These are phyloP conservation scores for Nicotiana paniculata DNA, from an alignment of 257 asterid genomes.

Conservation along the genomic window DNA sequence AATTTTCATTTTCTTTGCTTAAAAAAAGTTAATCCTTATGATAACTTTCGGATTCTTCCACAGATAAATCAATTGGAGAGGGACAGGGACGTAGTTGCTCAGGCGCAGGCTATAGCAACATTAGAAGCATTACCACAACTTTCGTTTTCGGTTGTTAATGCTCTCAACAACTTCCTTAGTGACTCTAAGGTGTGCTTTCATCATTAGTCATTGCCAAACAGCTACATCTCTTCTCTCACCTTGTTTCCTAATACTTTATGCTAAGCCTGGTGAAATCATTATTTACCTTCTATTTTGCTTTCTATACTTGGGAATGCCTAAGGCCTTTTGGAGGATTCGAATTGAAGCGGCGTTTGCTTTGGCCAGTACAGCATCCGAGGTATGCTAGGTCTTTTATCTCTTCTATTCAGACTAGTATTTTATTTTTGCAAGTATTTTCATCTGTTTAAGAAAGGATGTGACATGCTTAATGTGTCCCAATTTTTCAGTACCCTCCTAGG, in stretches of 20 bases:
- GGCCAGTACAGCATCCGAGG: conserved; percentile 88
- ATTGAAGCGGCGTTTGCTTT: conserved; percentile 90
- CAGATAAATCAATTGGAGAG: conserved; percentile 95
- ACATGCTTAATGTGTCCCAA: neutral
- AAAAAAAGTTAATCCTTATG: conserved; percentile 5
- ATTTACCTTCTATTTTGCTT: conserved; percentile 15
- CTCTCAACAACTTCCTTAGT: conserved; percentile 68
- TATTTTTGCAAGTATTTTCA: neutral
- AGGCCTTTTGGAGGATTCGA: conserved; percentile 98
- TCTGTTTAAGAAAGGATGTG: neutral
- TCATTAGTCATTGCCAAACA: neutral
- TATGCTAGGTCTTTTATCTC: conserved; percentile 17
- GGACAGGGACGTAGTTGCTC: conserved; percentile 97
- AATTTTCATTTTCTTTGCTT: neutral
- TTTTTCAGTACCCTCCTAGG: neutral
- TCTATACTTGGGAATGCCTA: conserved; percentile 5
- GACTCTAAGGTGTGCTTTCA: conserved; percentile 83
- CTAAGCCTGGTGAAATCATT: conserved; percentile 11
- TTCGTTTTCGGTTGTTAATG: conserved; percentile 72
- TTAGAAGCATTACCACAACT: conserved; percentile 77
- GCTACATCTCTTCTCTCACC: neutral
- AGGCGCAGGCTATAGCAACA: conserved; percentile 84
- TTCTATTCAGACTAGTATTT: neutral
- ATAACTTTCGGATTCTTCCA: conserved; percentile 11
- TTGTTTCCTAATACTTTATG: neutral